A percentile compares a stretch with the other conserved stretches of the same genome.
phyloP scores from a whole-genome alignment of 345 rosid species.

The Acer campestre region DNA sequence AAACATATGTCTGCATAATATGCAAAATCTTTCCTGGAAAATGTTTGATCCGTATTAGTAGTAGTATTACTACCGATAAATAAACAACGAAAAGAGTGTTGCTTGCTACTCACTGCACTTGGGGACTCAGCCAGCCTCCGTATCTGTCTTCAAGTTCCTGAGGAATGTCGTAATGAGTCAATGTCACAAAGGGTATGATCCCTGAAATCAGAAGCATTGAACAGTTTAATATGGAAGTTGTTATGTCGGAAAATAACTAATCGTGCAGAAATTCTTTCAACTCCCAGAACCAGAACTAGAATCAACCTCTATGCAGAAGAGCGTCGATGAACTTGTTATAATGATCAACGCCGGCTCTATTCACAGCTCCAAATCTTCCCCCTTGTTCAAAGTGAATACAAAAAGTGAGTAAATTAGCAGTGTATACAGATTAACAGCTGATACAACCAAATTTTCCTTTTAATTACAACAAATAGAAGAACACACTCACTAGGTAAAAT shows the following conservation, averaged over 20 bases:
- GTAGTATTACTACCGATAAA: not conserved
- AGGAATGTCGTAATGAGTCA: conserved; percentile 75
- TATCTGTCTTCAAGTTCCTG: conserved; percentile 74
- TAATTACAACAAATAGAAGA: not conserved
- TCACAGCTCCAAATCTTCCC: conserved; percentile 70
- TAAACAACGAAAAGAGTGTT: not conserved
- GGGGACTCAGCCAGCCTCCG: conserved; percentile 72
- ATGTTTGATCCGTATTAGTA: not conserved
- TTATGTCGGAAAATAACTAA: not conserved
- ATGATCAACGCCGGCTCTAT: conserved; percentile 55
- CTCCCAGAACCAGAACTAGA: not conserved
- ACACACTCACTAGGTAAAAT: conserved; percentile 64
- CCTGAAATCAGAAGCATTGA: conserved; percentile 44
- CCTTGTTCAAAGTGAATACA: conserved; percentile 34
- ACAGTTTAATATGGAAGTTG: not conserved
- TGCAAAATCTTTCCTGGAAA: conserved; percentile 50
- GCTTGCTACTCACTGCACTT: conserved; percentile 45
- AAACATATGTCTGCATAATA: conserved; percentile 64
- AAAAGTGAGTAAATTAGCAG: not conserved
- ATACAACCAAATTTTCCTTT: not conserved
- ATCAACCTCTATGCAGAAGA: conserved; percentile 52
- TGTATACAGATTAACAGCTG: not conserved
- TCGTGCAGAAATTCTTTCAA: not conserved
- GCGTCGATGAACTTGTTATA: conserved; percentile 61
- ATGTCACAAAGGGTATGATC: conserved; percentile 74